These are phyloP conservation scores for Xanthoconium purpureum DNA, from an alignment of 768 basidiomycete species.

Conservation along the genomic window DNA sequence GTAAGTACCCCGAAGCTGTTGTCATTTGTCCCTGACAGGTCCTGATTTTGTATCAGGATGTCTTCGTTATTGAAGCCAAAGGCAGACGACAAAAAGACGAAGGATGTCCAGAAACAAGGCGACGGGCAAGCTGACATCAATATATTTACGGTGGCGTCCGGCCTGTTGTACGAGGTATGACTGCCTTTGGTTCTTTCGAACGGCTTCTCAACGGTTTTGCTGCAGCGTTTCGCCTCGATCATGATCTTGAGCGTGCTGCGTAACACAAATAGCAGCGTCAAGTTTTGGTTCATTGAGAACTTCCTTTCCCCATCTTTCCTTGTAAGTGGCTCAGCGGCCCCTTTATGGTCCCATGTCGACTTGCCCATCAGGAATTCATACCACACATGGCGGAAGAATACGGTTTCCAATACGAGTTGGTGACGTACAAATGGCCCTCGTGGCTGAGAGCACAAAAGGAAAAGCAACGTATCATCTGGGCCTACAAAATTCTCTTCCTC, in stretches of 20 bases:
- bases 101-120: conserved; percentile 24
- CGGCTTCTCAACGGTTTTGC: not conserved
- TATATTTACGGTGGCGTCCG: conserved; percentile 98
- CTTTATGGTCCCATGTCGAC: not conserved
- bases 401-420: conserved; percentile 92
- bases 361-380: conserved; percentile 73
- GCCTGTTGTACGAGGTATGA: conserved; percentile 90
- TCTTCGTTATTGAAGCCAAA: conserved; percentile 42
- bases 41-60: conserved; percentile 32
- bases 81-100: conserved; percentile 17
- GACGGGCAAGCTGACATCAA: conserved; percentile 85
- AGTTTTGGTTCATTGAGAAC: conserved; percentile 99
- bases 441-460: conserved; percentile 97
- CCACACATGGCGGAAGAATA: conserved; percentile 90
- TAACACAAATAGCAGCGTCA: conserved; percentile 92
- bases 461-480: conserved; percentile 99
- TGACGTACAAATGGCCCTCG: conserved; percentile 99
- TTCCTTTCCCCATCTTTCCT: conserved; percentile 97
- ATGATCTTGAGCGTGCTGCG: conserved; percentile 96
- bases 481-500: conserved; percentile 98
- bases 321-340: conserved; percentile 40
- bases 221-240: conserved; percentile 91
- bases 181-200: not conserved
- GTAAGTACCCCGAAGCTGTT: conserved; percentile 34
- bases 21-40: not conserved